A percentile compares a stretch with the other conserved stretches of the same genome.
Evolutionary conservation across 2,329 filamentous ascomycete genomes (phyloP).

Genomic region (Colletotrichum musae): DNA sequence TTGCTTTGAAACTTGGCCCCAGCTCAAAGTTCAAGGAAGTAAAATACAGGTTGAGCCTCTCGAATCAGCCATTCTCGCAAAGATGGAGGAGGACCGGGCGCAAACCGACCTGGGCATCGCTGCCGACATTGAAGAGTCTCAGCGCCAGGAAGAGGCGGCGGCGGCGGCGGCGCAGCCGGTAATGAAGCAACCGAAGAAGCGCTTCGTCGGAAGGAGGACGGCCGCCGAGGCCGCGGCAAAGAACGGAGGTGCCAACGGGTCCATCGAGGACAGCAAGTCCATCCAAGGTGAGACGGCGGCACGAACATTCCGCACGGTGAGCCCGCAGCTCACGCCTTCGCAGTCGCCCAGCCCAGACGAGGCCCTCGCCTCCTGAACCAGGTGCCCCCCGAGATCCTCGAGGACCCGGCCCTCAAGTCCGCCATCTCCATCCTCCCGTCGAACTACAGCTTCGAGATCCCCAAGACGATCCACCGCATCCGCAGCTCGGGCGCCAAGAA

Average conservation of each 20-base stretch:
- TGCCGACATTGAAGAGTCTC: constrained; percentile 71
- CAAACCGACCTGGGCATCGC: constrained; percentile 79
- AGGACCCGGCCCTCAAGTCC: constrained; percentile 87
- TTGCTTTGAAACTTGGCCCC: no score
- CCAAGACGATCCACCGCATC: constrained; percentile 97
- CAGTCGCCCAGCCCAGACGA: constrained; percentile 80
- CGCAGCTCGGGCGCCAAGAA: constrained; percentile 83
- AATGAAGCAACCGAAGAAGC: constrained; percentile 85
- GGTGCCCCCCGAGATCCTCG: constrained; percentile 87
- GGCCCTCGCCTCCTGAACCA: constrained; percentile 89
- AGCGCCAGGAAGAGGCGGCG: constrained; percentile 53
- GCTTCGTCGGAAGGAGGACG: constrained; percentile 88
- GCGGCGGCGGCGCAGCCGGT: constrained; percentile 51
- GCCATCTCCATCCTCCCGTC: constrained; percentile 88
- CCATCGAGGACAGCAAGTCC: constrained; percentile 72
- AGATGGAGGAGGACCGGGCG: constrained; percentile 84
- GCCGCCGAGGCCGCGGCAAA: constrained; percentile 69
- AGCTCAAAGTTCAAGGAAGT: no score
- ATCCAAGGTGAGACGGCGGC: constrained; percentile 61
- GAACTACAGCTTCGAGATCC: constrained; percentile 99
- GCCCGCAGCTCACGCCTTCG: constrained; percentile 21
- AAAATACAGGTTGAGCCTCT: no score
- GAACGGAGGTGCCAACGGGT: constrained; percentile 50
- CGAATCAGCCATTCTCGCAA: neutral
- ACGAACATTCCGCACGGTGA: neutral